Evolutionary conservation across 139 green algal genomes (phyloP).

Genomic region (Mesostigma viride): DNA sequence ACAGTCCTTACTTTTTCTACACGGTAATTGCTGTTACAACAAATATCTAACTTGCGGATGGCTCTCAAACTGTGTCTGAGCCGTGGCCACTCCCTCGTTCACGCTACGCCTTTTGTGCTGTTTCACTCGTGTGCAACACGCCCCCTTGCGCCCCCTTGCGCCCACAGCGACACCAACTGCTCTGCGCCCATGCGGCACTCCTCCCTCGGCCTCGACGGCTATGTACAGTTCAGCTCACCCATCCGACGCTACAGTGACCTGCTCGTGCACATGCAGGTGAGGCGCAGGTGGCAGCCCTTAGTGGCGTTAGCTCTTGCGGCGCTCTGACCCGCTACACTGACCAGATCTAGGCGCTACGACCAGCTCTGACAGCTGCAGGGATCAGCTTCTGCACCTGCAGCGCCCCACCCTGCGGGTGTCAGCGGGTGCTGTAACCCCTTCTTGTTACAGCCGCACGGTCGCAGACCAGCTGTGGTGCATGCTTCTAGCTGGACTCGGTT

Average conservation of each 20-base stretch:
- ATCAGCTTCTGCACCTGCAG: background rate
- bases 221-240: constrained; percentile 41
- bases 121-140: too few relatives aligned
- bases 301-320: background rate
- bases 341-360: background rate
- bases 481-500: too few relatives aligned
- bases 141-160: too few relatives aligned
- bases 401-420: background rate
- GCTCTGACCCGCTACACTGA: background rate
- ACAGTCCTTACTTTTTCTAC: too few relatives aligned
- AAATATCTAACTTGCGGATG: too few relatives aligned
- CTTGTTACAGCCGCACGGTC: too few relatives aligned
- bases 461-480: too few relatives aligned
- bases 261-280: constrained; percentile 41
- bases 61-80: too few relatives aligned
- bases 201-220: constrained; percentile 30
- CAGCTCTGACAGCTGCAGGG: background rate
- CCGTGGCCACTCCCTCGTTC: too few relatives aligned
- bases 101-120: too few relatives aligned
- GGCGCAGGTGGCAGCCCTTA: background rate
- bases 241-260: constrained; percentile 41
- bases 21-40: too few relatives aligned
- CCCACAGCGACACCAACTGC: constrained; percentile 29
- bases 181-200: constrained; percentile 27
- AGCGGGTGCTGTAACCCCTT: background rate